These are phyloP conservation scores for Phytophthora litchii DNA, from an alignment of 352 stramenopile species.

Conservation along the genomic window DNA sequence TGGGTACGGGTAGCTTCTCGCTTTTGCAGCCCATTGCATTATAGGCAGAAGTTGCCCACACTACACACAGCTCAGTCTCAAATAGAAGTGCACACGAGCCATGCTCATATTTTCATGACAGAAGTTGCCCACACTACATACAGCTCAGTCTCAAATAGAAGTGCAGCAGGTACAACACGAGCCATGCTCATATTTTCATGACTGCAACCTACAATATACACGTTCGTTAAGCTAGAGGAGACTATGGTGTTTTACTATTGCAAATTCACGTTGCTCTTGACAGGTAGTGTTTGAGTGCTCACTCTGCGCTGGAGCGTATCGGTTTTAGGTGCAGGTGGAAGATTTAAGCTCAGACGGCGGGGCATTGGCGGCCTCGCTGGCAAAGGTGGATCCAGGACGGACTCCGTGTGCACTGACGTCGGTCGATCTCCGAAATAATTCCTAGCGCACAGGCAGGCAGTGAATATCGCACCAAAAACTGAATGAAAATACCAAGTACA, in stretches of 20 bases:
- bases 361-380: constrained; percentile 26
- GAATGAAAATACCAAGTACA: constrained; percentile 6
- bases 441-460: constrained; percentile 14
- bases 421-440: constrained; percentile 65
- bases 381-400: constrained; percentile 10
- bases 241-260: not conserved
- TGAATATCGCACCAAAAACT: not conserved
- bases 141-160: constrained; percentile 24
- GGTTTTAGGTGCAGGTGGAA: constrained; percentile 36
- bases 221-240: constrained; percentile 31
- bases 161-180: constrained; percentile 32
- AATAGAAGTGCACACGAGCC: constrained; percentile 35
- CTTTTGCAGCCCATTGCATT: constrained; percentile 89
- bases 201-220: constrained; percentile 41
- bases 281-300: constrained; percentile 40
- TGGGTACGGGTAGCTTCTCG: constrained; percentile 97
- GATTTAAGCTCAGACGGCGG: constrained; percentile 50
- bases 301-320: constrained; percentile 47
- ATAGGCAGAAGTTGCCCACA: constrained; percentile 41
- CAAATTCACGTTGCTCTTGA: constrained; percentile 5
- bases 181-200: constrained; percentile 43
- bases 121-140: constrained; percentile 9
- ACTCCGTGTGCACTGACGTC: not conserved
- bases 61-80: constrained; percentile 8
- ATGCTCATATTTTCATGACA: constrained; percentile 44